Percentiles rank a stretch among this genome's conserved stretches.
These are phyloP conservation scores for Gomphus sp. DNA, from an alignment of 1,284 basidiomycete species.

Conservation along the genomic window DNA sequence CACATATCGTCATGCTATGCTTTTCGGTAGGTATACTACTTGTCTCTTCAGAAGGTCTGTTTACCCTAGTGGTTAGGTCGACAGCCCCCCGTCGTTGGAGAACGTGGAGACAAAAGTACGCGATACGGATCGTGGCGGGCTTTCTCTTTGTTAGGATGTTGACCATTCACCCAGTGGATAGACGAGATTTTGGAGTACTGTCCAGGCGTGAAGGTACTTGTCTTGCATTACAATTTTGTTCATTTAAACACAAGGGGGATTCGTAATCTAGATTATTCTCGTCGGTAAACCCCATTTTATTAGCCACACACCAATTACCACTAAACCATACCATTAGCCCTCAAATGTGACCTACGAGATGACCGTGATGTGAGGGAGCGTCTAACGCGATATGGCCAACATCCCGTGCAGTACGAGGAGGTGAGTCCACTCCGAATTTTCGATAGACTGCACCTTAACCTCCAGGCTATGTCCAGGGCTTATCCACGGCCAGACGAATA, in stretches of 20 bases:
- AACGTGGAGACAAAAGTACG: constrained; percentile 86
- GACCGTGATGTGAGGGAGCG: constrained; percentile 61
- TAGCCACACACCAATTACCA: constrained; percentile 2
- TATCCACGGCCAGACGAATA: constrained; percentile 82
- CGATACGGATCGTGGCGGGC: constrained; percentile 2
- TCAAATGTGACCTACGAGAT: constrained; percentile 92
- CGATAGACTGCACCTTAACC: background rate
- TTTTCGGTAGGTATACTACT: constrained; percentile 60
- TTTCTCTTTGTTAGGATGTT: background rate
- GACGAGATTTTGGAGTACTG: constrained; percentile 86
- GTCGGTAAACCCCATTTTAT: constrained; percentile 53
- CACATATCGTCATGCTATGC: constrained; percentile 90
- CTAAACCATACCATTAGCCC: constrained; percentile 38
- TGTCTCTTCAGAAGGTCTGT: background rate
- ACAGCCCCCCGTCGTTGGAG: constrained; percentile 84
- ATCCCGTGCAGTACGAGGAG: constrained; percentile 82
- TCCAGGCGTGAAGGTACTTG: constrained; percentile 81
- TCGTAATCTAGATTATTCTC: constrained; percentile 56
- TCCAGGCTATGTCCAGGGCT: constrained; percentile 30
- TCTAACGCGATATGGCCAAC: constrained; percentile 55
- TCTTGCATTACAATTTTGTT: constrained; percentile 2
- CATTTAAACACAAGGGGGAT: constrained; percentile 8
- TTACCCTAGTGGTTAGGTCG: constrained; percentile 46
- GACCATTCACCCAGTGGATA: constrained; percentile 55
- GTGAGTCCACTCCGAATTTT: background rate